Conservation (phyloP, 1,284 basidiomycete species). For the Cryptococcus sp. region DNA sequence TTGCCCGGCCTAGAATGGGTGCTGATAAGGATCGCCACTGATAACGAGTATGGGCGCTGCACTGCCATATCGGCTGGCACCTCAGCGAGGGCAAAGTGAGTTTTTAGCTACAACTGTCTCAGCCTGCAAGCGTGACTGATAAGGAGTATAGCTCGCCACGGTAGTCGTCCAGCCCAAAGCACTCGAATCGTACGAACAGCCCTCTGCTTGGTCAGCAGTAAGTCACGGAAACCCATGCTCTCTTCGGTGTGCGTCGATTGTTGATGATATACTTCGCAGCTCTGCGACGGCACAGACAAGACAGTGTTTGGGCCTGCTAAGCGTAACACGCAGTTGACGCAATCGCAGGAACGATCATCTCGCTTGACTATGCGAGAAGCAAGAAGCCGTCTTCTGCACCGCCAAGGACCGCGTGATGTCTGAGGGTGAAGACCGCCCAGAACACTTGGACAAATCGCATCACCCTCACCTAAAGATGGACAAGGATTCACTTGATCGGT, state of each 20-base stretch:
- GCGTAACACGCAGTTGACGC: background rate
- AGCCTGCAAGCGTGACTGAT: background rate
- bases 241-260: background rate
- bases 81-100: constrained; percentile 21
- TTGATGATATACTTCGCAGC: constrained; percentile 2
- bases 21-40: constrained; percentile 30
- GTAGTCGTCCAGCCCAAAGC: constrained; percentile 28
- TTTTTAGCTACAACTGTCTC: background rate
- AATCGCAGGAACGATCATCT: background rate
- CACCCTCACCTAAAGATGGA: too few relatives aligned
- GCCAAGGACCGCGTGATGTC: background rate
- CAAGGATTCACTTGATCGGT: too few relatives aligned
- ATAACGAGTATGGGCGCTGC: constrained; percentile 31
- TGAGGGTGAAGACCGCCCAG: background rate
- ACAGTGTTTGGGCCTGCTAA: constrained; percentile 17
- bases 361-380: background rate
- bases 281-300: constrained; percentile 19
- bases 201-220: constrained; percentile 19
- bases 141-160: constrained; percentile 4
- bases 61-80: constrained; percentile 40
- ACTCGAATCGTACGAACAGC: constrained; percentile 9
- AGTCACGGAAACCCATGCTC: background rate
- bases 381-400: background rate
- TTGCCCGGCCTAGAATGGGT: constrained; percentile 30
- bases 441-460: too few relatives aligned